Evolutionary conservation across 2,329 filamentous ascomycete genomes (phyloP).

Genomic region (Sarocladium strictum): DNA sequence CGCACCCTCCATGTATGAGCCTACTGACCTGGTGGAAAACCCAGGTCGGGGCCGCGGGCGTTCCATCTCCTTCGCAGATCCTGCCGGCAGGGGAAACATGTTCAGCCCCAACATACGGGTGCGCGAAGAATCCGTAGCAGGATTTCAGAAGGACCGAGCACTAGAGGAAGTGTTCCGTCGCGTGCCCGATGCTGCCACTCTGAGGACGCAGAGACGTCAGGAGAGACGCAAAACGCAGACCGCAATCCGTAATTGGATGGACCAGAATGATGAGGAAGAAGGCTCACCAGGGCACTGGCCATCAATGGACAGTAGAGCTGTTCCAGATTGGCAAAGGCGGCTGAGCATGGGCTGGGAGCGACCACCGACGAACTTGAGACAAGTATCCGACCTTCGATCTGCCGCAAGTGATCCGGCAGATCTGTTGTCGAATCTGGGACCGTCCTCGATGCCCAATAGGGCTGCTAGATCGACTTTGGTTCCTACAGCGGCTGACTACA

Average conservation of each 20-base stretch:
- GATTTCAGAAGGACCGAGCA: constrained; percentile 83
- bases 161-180: constrained; percentile 85
- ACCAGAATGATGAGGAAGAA: constrained; percentile 52
- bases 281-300: constrained; percentile 42
- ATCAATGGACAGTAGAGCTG: constrained; percentile 38
- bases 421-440: constrained; percentile 48
- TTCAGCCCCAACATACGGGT: constrained; percentile 70
- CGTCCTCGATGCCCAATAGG: constrained; percentile 18
- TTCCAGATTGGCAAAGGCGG: constrained; percentile 44
- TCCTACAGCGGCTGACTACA: constrained; percentile 31
- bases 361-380: constrained; percentile 36
- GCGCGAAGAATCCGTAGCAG: constrained; percentile 80
- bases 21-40: constrained; percentile 79
- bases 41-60: constrained; percentile 45
- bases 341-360: constrained; percentile 46
- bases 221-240: constrained; percentile 71
- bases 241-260: constrained; percentile 89
- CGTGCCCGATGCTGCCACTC: constrained; percentile 58
- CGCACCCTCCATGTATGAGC: constrained; percentile 69
- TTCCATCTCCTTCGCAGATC: constrained; percentile 52
- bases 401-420: constrained; percentile 60
- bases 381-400: constrained; percentile 52
- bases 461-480: constrained; percentile 17
- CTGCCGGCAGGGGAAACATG: constrained; percentile 49
- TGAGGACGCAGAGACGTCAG: constrained; percentile 53